Evolutionary conservation across 805 yeast genomes (phyloP), one percentile per base, ranked within the genome.

Genomic region (Starmerella asiatica): DNA sequence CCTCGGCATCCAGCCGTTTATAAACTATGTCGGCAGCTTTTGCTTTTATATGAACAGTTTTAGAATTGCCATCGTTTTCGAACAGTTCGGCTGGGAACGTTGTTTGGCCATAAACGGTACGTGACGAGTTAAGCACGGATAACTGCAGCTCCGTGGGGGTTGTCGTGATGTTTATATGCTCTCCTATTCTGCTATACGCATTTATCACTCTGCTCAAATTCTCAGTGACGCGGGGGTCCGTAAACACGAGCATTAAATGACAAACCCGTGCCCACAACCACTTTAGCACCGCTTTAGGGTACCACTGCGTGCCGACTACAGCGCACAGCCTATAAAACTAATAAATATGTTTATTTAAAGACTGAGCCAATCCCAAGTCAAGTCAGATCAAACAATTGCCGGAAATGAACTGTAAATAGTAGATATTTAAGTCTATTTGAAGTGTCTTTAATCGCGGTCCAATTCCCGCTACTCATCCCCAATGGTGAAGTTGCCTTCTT

Each of bases 401-500:
- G n/a, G n/a, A n/a, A n/a, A n/a, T n/a, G n/a, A n/a, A n/a, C n/a
- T n/a, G n/a, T n/a, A n/a, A n/a, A n/a, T n/a, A n/a, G n/a, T n/a
- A n/a, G n/a, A n/a, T n/a, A n/a, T n/a, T n/a, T n/a, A n/a, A n/a
- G n/a, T n/a, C n/a, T n/a, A n/a, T n/a, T n/a, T n/a, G n/a, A n/a
- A n/a, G n/a, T n/a, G n/a, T n/a, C n/a, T n/a, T n/a, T n/a, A n/a
- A n/a, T n/a, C n/a, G n/a, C n/a, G n/a, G n/a, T n/a, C n/a, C n/a
- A n/a, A n/a, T n/a, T n/a, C n/a, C n/a, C n/a, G n/a, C n/a, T n/a
- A n/a, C n/a, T n/a, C n/a, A n/a, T n/a, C n/a, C n/a, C n/a, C n/a
- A n/a, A n/a, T n/a, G n/a, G n/a, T n/a, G n/a, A n/a, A n/a, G n/a
- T 35, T 31, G 21, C 43, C 44, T 32, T 72, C 73, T 36, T 71